A percentile compares a stretch with the other conserved stretches of the same genome.
Evolutionary conservation across 495 filamentous ascomycete genomes (phyloP).

Genomic region (Lepidopterella palustris): DNA sequence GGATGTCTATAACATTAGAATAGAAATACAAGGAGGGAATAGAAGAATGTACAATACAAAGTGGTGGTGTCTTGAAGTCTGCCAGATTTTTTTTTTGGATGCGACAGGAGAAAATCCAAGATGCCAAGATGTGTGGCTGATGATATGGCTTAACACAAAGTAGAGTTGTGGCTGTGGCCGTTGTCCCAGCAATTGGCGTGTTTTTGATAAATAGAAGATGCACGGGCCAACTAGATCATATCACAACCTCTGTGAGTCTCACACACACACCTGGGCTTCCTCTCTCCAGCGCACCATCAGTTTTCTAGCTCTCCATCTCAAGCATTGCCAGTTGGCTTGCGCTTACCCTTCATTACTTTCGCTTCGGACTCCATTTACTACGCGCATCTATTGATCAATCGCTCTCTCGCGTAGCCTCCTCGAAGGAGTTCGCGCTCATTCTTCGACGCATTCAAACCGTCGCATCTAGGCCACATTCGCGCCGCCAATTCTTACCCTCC

Average conservation of each 20-base stretch:
- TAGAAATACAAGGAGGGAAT: not conserved
- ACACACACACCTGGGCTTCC: not conserved
- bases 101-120: not conserved
- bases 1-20: not conserved
- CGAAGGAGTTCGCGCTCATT: conserved; percentile 19
- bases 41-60: not conserved
- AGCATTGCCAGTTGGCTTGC: not conserved
- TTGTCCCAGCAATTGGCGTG: not conserved
- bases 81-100: not conserved
- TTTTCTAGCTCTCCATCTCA: not conserved
- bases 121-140: not conserved
- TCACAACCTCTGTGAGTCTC: not conserved
- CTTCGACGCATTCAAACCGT: conserved; percentile 24
- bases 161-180: not conserved
- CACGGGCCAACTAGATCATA: not conserved
- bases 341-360: not conserved
- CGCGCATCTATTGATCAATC: conserved; percentile 9
- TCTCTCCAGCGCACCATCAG: not conserved
- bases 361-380: not conserved
- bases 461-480: conserved; percentile 13
- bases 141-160: too few relatives aligned
- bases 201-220: not conserved
- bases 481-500: conserved; percentile 10
- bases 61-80: not conserved
- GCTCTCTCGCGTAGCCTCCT: conserved; percentile 12